phyloP scores from a whole-genome alignment of 2,329 filamentous ascomycete genomes.

The Phaeomoniella chlamydospora region DNA sequence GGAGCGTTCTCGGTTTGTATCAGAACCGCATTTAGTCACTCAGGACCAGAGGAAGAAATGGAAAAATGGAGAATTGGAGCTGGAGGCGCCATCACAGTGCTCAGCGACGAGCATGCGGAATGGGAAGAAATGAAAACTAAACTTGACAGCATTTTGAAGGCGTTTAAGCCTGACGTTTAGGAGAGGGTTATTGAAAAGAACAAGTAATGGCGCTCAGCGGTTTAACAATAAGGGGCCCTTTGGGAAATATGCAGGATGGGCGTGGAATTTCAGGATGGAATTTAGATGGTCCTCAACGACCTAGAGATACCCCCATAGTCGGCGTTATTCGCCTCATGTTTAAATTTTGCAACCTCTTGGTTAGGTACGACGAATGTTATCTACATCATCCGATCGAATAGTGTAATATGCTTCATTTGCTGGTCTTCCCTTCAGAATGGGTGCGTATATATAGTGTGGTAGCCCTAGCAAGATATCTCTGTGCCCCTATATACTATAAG shows the following conservation, averaged over 20 bases:
- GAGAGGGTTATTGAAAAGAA: not conserved
- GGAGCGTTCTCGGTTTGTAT: constrained; percentile 91
- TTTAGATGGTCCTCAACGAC: not conserved
- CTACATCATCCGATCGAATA: too few relatives aligned
- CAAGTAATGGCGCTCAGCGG: not conserved
- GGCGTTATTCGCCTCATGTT: too few relatives aligned
- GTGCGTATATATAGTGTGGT: too few relatives aligned
- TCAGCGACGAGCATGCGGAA: constrained; percentile 69
- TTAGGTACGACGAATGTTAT: too few relatives aligned
- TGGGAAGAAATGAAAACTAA: constrained; percentile 84
- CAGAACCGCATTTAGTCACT: constrained; percentile 51
- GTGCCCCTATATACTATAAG: too few relatives aligned
- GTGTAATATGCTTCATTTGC: too few relatives aligned
- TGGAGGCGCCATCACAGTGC: constrained; percentile 74
- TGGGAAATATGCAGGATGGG: too few relatives aligned
- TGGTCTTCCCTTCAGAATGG: too few relatives aligned
- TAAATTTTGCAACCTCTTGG: too few relatives aligned
- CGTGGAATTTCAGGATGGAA: too few relatives aligned
- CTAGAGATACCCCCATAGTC: not conserved
- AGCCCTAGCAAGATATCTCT: too few relatives aligned
- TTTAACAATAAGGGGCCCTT: not conserved
- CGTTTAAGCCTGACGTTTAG: constrained; percentile 17
- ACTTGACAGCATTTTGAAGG: constrained; percentile 31
- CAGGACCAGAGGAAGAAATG: constrained; percentile 11
- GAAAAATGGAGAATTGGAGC: constrained; percentile 67